phyloP scores from a whole-genome alignment of 148 eudicot genomes.

The Diospyros kaki region DNA sequence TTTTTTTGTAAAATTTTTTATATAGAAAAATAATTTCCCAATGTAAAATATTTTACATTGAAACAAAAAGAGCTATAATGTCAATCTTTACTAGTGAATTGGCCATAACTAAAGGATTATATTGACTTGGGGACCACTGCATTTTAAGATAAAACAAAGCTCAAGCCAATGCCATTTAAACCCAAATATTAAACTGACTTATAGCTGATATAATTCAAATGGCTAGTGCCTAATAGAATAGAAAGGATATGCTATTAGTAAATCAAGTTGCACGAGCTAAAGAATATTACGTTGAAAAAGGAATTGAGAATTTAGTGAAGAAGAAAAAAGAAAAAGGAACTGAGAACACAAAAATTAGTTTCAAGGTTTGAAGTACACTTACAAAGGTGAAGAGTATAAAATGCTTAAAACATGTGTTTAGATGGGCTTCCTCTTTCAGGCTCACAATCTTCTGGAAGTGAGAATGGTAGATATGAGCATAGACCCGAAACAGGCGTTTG shows the following conservation, averaged over 20 bases:
- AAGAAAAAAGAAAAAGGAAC: neutral
- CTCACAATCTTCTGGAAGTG: slow-evolving; percentile 99
- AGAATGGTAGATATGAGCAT: slow-evolving; percentile 96
- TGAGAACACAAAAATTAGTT: neutral
- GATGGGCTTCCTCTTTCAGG: slow-evolving; percentile 96
- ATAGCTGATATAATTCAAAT: neutral
- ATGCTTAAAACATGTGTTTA: slow-evolving; percentile 98
- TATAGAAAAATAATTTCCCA: too few species aligned
- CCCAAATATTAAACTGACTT: neutral
- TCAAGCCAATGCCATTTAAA: neutral
- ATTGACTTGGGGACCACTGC: neutral
- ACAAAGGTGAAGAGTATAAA: slow-evolving; percentile 90
- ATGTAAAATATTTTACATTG: too few species aligned
- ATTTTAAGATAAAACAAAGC: neutral
- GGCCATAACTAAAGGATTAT: too few species aligned
- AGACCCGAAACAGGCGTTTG: slow-evolving; percentile 92
- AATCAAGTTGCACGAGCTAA: neutral
- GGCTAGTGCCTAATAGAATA: neutral
- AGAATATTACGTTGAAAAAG: neutral
- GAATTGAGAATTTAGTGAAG: neutral
- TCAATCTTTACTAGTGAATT: too few species aligned
- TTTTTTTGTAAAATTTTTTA: too few species aligned
- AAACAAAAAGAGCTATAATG: too few species aligned
- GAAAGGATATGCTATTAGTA: neutral
- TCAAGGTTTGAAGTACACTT: slow-evolving; percentile 33